These are phyloP conservation scores for Phytopythium ostracodes DNA, from an alignment of 352 stramenopile genomes.

Conservation along the genomic window DNA sequence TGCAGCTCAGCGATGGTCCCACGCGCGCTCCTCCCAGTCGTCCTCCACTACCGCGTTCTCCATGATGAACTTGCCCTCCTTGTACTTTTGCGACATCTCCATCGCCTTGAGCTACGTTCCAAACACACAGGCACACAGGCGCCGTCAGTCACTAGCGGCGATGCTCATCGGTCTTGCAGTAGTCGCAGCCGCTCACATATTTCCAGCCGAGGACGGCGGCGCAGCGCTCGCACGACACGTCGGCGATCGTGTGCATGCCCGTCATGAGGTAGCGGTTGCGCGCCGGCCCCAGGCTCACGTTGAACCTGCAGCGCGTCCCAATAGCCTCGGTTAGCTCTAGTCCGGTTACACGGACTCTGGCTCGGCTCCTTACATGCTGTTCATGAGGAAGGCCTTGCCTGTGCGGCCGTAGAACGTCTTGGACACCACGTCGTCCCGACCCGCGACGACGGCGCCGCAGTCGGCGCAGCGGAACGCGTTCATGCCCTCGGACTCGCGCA, in stretches of 20 bases:
- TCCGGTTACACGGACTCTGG: no score
- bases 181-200: slow-evolving; percentile 43
- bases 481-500: slow-evolving; percentile 45
- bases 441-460: slow-evolving; percentile 59
- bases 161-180: not conserved
- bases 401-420: slow-evolving; percentile 78
- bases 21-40: slow-evolving; percentile 46
- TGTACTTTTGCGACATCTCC: slow-evolving; percentile 82
- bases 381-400: slow-evolving; percentile 74
- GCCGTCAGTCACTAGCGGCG: not conserved
- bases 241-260: slow-evolving; percentile 74
- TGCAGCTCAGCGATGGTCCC: slow-evolving; percentile 19
- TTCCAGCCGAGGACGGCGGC: slow-evolving; percentile 72
- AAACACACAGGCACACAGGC: not conserved
- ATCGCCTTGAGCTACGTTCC: slow-evolving; percentile 60
- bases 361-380: slow-evolving; percentile 67
- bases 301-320: slow-evolving; percentile 38
- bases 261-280: slow-evolving; percentile 78
- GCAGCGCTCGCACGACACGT: slow-evolving; percentile 62
- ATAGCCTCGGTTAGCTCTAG: not conserved
- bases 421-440: slow-evolving; percentile 66
- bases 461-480: slow-evolving; percentile 55
- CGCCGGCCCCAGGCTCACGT: slow-evolving; percentile 46
- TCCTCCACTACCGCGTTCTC: slow-evolving; percentile 73
- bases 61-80: slow-evolving; percentile 84